Evolutionary conservation across 257 asterid species (phyloP).

Genomic region (Buddleja alternifolia): DNA sequence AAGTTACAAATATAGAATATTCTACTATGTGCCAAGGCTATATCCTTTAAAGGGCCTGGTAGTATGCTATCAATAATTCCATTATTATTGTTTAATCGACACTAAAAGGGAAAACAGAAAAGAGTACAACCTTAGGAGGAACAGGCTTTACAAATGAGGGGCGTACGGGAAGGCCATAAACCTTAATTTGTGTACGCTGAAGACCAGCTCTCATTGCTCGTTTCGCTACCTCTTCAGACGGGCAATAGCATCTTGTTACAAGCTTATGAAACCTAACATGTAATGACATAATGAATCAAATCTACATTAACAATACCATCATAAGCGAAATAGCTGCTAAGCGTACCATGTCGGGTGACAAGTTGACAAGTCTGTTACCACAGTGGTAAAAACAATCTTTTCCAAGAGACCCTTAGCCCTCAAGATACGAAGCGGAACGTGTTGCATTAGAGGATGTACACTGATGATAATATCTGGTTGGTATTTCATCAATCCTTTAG

Average conservation of each 20-base stretch:
- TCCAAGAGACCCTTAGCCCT: conserved; percentile 87
- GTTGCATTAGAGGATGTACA: conserved; percentile 99
- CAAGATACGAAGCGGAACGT: conserved; percentile 93
- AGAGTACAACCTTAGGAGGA: conserved; percentile 66
- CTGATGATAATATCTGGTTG: conserved; percentile 95
- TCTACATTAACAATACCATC: conserved; percentile 7
- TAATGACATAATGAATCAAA: conserved; percentile 30
- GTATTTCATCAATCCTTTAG: conserved; percentile 93
- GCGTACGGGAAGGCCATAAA: conserved; percentile 94
- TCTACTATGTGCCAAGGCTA: too few species aligned
- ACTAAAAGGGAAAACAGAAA: neutral
- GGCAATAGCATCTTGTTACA: conserved; percentile 93
- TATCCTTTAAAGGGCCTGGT: too few species aligned
- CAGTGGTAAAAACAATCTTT: conserved; percentile 95
- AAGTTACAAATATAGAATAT: too few species aligned
- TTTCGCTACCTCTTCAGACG: conserved; percentile 94
- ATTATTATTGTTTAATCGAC: neutral
- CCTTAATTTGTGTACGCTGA: conserved; percentile 79
- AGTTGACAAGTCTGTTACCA: conserved; percentile 86
- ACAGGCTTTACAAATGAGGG: conserved; percentile 94
- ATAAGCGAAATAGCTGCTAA: conserved; percentile 23
- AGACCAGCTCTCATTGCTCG: conserved; percentile 96
- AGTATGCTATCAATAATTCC: too few species aligned
- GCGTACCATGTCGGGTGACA: conserved; percentile 97
- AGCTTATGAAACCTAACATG: conserved; percentile 96